Percentiles rank a stretch among this genome's conserved stretches.
phyloP scores from a whole-genome alignment of 2,329 filamentous ascomycete genomes.

The Alternaria triticina region DNA sequence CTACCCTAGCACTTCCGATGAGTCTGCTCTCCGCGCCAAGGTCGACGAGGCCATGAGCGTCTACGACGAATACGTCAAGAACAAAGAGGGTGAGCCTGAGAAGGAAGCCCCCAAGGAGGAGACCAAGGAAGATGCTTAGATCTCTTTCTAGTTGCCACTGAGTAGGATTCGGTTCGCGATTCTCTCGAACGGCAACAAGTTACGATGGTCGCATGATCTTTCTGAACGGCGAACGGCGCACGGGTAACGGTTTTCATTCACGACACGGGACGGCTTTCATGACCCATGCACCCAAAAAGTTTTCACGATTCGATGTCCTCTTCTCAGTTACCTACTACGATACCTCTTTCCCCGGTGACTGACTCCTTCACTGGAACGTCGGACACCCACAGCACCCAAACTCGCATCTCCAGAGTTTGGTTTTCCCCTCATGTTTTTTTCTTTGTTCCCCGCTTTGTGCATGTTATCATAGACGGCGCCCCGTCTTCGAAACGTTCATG shows the following conservation, averaged over 20 bases:
- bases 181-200: slow-evolving; percentile 33
- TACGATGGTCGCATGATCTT: slow-evolving; percentile 37
- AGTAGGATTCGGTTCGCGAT: slow-evolving; percentile 39
- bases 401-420: slow-evolving; percentile 22
- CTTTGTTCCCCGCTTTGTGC: slow-evolving; percentile 25
- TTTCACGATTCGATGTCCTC: slow-evolving; percentile 35
- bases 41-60: slow-evolving; percentile 96
- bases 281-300: slow-evolving; percentile 46
- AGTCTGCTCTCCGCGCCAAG: slow-evolving; percentile 87
- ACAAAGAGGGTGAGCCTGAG: slow-evolving; percentile 60
- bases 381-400: slow-evolving; percentile 13
- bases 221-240: slow-evolving; percentile 46
- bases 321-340: slow-evolving; percentile 16
- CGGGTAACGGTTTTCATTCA: slow-evolving; percentile 37
- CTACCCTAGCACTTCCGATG: slow-evolving; percentile 78
- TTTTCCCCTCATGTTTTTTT: slow-evolving; percentile 26
- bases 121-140: slow-evolving; percentile 56
- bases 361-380: slow-evolving; percentile 42
- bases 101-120: slow-evolving; percentile 51
- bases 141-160: slow-evolving; percentile 36
- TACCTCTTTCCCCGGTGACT: slow-evolving; percentile 20
- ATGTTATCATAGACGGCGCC: slow-evolving; percentile 43
- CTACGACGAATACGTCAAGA: slow-evolving; percentile 99
- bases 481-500: slow-evolving; percentile 36
- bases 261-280: slow-evolving; percentile 40